Evolutionary conservation across 2,329 filamentous ascomycete species (phyloP).

Genomic region (Nemania sp.): DNA sequence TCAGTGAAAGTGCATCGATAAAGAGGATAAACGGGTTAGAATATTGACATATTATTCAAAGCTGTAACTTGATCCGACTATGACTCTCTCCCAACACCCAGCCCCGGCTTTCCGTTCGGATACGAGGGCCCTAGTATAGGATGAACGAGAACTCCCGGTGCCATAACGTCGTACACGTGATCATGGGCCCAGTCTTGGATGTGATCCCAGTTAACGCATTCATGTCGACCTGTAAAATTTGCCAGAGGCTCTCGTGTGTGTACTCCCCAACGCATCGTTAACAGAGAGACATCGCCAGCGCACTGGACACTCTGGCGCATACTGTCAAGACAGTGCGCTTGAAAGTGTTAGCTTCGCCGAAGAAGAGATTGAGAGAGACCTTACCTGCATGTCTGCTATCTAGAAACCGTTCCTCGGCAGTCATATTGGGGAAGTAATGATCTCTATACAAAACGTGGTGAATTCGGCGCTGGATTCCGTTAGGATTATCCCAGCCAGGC

Average conservation of each 20-base stretch:
- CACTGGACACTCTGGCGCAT: neutral
- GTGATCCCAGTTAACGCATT: slow-evolving; percentile 16
- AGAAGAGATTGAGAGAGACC: neutral
- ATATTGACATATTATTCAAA: neutral
- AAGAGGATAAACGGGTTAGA: too few relatives aligned
- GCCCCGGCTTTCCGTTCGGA: neutral
- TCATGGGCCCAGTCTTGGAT: slow-evolving; percentile 5
- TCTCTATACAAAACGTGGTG: neutral
- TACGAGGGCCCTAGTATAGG: neutral
- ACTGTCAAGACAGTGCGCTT: slow-evolving; percentile 3
- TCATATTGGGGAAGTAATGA: slow-evolving; percentile 1
- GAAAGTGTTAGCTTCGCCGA: neutral
- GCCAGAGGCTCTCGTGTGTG: neutral
- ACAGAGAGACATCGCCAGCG: neutral
- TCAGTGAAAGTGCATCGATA: too few relatives aligned
- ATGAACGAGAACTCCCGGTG: slow-evolving; percentile 12
- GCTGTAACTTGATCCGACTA: neutral
- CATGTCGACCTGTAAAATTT: slow-evolving; percentile 1
- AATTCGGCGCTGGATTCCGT: neutral
- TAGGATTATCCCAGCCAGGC: neutral
- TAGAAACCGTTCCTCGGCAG: neutral
- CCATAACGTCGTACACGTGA: slow-evolving; percentile 5
- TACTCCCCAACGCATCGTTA: slow-evolving; percentile 1
- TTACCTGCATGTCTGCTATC: neutral
- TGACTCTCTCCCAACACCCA: neutral